Evolutionary conservation across 2,329 filamentous ascomycete genomes (phyloP), one percentile per base, ranked within the genome.

Genomic region (Rhynchosporium graminicola): DNA sequence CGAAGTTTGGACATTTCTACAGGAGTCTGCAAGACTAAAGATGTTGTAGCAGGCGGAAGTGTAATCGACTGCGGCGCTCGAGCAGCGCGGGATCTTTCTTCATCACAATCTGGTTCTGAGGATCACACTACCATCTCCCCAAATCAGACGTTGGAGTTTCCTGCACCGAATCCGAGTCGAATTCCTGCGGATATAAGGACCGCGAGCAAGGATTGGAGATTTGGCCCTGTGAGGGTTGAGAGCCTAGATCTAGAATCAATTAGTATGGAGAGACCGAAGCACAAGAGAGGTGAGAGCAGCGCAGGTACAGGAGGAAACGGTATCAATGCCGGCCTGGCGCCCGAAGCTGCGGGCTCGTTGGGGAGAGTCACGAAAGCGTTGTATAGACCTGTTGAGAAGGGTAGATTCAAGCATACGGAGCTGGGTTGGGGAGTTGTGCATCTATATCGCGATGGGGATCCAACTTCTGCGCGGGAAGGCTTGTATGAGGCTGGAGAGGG

Each of bases 341-440:
- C 82, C 8, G 80, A 81, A 31, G 82, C 85, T 5, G 91, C 90
- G 31, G 64, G 52, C 28, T 60, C 63, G 38, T 60, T 61, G 20
- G 70, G 71, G 5, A 85, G 89, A 57, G 88, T 91, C 63, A 96
- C 93, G 0, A 97, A 93, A 74, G 95, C 91, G 4, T 83, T 85
- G 66, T 96, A 89, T 73, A 79, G 91, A 26, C 87, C 90, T 0
- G 80, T 94, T 0, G 84, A 86, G 15, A 84, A 80, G 66, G 43
- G 56, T 13, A n/a, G 57, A 10, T 8, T 28, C 20, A 85, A 82
- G 70, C 86, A 89, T 60, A 92, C 91, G 0, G 89, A 96, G 63
- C 82, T 92, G 1, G 91, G 92, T 47, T 97, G 92, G 89, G 95
- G 95, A 1, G 86, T 98, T 13, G 92, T 99, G 2, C 95, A 97